Evolutionary conservation across 1,139 yeast genomes (phyloP), one percentile per base, ranked within the genome.

Genomic region (Suhomyces atakaporum): DNA sequence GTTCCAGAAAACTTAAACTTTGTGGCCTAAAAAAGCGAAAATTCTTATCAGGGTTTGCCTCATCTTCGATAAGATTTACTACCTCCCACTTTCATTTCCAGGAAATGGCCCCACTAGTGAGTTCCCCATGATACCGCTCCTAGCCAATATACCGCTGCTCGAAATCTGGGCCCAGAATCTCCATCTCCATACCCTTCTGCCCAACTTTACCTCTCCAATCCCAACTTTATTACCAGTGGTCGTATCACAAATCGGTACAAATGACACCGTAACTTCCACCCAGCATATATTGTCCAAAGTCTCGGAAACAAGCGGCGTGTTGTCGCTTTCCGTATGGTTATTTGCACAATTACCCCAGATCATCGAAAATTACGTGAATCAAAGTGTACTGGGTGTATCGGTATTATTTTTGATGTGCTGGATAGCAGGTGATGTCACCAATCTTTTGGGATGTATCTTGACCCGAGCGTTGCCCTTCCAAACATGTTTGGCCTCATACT

Each of bases 321-420:
- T 60, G 5, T 62, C 69, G 13, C 45, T 63, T 20, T 50, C 57
- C 10, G 51, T 63, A 27, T 56, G 61, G 61, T 51, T 56, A 13
- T 55, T 56, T 47, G 61, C 61, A 9, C 61, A 56, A 43, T 45
- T 56, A 7, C 61, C 61, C n/a, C 61, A 56, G 33, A 53, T 56
- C 26, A 45, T 55, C 16, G 60, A 56, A 24, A 56, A 56, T 45
- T 53, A 56, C 31, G 29, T 49, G 27, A 54, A 56, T 39, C 48
- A 50, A 33, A 49, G 54, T n/a, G 61, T 57, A 10, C 47, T 45
- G 14, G 62, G 62, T 1, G 53, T 57, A 3, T 54, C 59, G 16
- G 39, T 46, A 2, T 29, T 47, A 15, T 57, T 56, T 31, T 39
- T 56, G 29, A 40, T 41, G 15, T 54, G 56, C 43, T 56, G 61